Percentiles rank a stretch among this genome's conserved stretches.
Evolutionary conservation across 176 grass and related monocot genomes (phyloP).

Genomic region (Paspalum notatum): DNA sequence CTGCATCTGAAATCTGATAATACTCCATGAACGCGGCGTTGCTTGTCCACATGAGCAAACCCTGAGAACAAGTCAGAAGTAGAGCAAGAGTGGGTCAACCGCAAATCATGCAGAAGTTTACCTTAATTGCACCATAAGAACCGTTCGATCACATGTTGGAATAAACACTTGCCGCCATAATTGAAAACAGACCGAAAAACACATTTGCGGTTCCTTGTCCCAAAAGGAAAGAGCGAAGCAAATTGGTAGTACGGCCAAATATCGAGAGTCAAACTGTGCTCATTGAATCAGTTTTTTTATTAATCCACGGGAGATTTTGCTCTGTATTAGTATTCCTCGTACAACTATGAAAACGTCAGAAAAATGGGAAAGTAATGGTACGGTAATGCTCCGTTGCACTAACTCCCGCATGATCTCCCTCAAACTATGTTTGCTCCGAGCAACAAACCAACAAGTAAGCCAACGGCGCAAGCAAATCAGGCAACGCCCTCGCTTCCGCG

Average conservation of each 20-base stretch:
- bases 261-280: not conserved
- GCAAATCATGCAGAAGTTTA: conserved; percentile 13
- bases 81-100: conserved; percentile 23
- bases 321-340: not conserved
- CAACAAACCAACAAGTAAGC: not conserved
- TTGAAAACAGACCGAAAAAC: not conserved
- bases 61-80: conserved; percentile 24
- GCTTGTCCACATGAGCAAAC: conserved; percentile 51
- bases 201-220: not conserved
- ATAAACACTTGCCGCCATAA: not conserved
- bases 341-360: not conserved
- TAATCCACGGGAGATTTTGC: not conserved
- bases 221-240: not conserved
- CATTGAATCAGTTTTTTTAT: not conserved
- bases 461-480: conserved; percentile 15
- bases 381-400: not conserved
- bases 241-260: not conserved
- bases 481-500: not conserved
- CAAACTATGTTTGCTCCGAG: not conserved
- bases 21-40: conserved; percentile 29
- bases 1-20: conserved; percentile 22
- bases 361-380: not conserved
- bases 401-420: not conserved
- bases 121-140: not conserved
- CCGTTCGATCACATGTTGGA: conserved; percentile 6